Base-by-base conservation (phyloP, 2,329 filamentous ascomycete species). In the Phoma sp. region DNA sequence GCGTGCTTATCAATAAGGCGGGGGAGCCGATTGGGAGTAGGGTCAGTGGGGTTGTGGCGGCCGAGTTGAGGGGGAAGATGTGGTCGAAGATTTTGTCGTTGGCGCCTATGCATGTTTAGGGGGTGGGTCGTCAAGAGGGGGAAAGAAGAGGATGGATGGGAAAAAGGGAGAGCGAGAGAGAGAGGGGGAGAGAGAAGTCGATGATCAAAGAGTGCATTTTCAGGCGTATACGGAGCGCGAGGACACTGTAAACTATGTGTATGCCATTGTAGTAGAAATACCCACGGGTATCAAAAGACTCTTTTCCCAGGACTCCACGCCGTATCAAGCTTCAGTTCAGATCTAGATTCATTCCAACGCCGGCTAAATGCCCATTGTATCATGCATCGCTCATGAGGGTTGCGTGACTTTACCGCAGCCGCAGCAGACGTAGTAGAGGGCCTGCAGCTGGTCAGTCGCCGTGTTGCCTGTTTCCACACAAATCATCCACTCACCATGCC, bases 81-180 rank as follows among this genome's bases (percentile, higher is more conserved):
- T 99, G 95, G 95, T 96, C 92, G 70, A 99, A 98, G 85, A 98
- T 99, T 70, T 78, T 99, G 74, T 96, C 91, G 67, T 85, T 99
- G 84, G 95, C 95, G 50, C 94, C 95, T 41, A 87, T 90, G 85
- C 86, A 91, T 77, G 78, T 90, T 74, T 90, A 84, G 55, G 44
- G 25, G 33, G 8, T 25, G 31, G 36, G 25, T n/a, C 22, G 17
- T 17, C 17, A 2, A 17, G 17, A 17, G 17, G 17, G 17, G 17
- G 2, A 1, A 17, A 17, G 17, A 17, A 33, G 12, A n/a, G 15
- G n/a, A 8, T 31, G 29, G 9, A 31, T 31, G 29, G 3, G 2
- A 31, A 6, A 24, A 6, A 24, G 3, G 22, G 22, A 24, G 3
- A 6, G 6, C 6, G 3, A 24, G 22, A 24, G 22, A 24, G 3